Evolutionary conservation across 192 early-diverging fungal genomes (phyloP), one percentile per base, ranked within the genome.

Genomic region (Rhizophagus clarus): DNA sequence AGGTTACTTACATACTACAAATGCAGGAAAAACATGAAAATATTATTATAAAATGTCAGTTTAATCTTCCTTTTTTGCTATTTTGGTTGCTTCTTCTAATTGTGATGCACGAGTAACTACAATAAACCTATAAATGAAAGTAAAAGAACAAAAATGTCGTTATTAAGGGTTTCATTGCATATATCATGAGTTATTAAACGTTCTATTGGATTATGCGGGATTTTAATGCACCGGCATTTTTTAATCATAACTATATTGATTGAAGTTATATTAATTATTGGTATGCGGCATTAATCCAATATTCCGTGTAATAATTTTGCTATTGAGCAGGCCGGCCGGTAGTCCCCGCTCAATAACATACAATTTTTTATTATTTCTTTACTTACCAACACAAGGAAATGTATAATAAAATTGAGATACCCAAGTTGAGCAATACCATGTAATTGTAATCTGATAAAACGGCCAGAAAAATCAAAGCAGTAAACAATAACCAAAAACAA

Each of bases 401-500:
- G 26, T 64, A 77, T 40, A 77, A 42, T 7, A n/a, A 12, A 42
- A 77, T 34, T 10, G 76, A 64, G 2, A 66, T 51, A 4, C 34
- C 61, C 31, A 77, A 2, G 34, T 61, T 34, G 3, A 32, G 34
- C 1, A 66, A 31, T 61, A 66, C 61, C 20, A 64, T 31, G 15
- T n/a, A 24, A 74, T 74, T 32, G 31, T 56, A 60, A 62, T 77
- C 32, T 3, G 76, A 24, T 26, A 77, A 14, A 32, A 77, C 28
- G 5, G 56, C 32, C 31, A 77, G 24, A 15, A 66, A n/a, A 37
- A 37, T 28, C 10, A 64, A 34, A 37, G 22, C 4, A 4, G n/a
- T 28, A 64, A 77, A 64, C 10, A 66, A 34, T 26, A 77, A 45
- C 76, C 62, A 28, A n/a, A 77, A 77, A 66, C 62, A 32, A 42